These are phyloP conservation scores for Candida glaebosa DNA, from an alignment of 805 yeast species.

Conservation along the genomic window DNA sequence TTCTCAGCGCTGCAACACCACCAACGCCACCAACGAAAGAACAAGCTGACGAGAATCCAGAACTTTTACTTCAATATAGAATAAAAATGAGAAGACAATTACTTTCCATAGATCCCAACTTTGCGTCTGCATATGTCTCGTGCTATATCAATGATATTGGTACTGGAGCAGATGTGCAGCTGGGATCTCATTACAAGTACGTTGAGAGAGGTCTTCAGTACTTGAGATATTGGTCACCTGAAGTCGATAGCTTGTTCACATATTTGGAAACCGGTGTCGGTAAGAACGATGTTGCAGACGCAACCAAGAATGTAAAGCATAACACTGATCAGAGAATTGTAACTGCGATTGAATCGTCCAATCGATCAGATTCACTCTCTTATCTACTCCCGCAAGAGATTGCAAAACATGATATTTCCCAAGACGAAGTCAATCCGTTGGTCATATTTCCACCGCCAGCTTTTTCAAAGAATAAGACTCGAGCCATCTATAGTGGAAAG, in stretches of 20 bases:
- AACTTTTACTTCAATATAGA: conserved; percentile 15
- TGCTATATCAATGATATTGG: conserved; percentile 26
- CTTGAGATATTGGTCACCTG: conserved; percentile 33
- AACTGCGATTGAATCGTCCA: conserved; percentile 7
- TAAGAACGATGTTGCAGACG: conserved; percentile 7
- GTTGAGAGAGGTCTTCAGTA: conserved; percentile 27
- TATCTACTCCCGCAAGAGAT: conserved; percentile 14
- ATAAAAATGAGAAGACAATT: conserved; percentile 14
- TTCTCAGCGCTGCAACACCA: conserved; percentile 27
- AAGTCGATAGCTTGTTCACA: conserved; percentile 18
- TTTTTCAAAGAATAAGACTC: conserved; percentile 19
- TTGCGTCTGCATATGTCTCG: conserved; percentile 27
- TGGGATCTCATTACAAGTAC: conserved; percentile 30
- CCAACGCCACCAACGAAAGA: conserved; percentile 31
- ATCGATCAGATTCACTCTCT: conserved; percentile 6
- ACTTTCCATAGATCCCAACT: conserved; percentile 30
- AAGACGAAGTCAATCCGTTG: conserved; percentile 22
- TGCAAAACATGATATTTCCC: conserved; percentile 5
- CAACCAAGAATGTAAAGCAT: conserved; percentile 10
- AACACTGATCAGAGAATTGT: conserved; percentile 15
- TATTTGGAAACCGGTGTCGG: conserved; percentile 9
- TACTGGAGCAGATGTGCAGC: conserved; percentile 18
- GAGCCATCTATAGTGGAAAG: conserved; percentile 23
- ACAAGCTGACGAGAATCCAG: conserved; percentile 19
- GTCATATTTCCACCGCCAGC: conserved; percentile 30